Percentiles rank a stretch among this genome's conserved stretches.
Conservation (phyloP, 169 alveolate species). For the Condylostoma magnum region DNA sequence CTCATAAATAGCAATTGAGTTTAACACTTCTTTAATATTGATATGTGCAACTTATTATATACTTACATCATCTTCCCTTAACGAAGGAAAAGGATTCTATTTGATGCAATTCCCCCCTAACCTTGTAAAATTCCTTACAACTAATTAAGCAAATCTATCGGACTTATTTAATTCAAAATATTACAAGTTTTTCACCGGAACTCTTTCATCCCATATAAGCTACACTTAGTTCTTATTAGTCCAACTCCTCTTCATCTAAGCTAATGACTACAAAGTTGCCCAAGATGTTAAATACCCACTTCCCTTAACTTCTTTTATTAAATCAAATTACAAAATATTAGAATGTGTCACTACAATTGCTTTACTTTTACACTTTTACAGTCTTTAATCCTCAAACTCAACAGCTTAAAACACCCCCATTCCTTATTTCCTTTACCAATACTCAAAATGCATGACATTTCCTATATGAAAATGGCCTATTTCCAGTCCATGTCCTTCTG, state of each 20-base stretch:
- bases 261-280: conserved; percentile 21
- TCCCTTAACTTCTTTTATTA: not conserved
- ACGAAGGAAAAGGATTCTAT: too few species aligned
- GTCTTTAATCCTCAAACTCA: not conserved
- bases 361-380: not conserved
- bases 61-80: too few species aligned
- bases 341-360: conserved; percentile 6
- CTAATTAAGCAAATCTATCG: too few species aligned
- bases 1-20: conserved; percentile 31
- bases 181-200: too few species aligned
- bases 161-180: too few species aligned
- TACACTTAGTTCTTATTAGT: too few species aligned
- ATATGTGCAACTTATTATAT: too few species aligned
- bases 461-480: conserved; percentile 21
- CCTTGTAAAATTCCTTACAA: too few species aligned
- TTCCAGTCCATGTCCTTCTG: not conserved
- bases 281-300: conserved; percentile 23
- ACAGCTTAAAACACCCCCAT: not conserved
- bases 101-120: too few species aligned
- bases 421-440: conserved; percentile 28
- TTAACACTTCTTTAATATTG: conserved; percentile 34
- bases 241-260: conserved; percentile 9
- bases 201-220: too few species aligned
- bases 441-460: not conserved
- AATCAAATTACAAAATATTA: not conserved